Evolutionary conservation across 1,284 basidiomycete species (phyloP), one percentile per base, ranked within the genome.

Genomic region (Fomitopsis betulina): DNA sequence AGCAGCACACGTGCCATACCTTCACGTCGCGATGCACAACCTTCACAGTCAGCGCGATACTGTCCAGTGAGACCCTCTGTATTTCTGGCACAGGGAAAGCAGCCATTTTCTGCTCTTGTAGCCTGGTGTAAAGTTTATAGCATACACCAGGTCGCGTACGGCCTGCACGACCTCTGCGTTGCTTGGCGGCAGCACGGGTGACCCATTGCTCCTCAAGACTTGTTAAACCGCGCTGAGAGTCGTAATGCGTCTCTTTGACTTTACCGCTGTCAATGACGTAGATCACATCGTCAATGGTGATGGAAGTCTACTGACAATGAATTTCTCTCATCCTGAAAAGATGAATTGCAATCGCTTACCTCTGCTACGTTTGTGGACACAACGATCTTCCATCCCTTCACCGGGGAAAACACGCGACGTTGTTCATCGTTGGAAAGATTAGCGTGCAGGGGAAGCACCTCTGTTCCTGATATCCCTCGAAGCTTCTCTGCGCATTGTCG

Each of bases 281-380:
- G 33, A 91, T 79, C 30, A 96, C 83, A 65, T 96, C 94, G 65
- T 95, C 91, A 62, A 98, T 96, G 1, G 95, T 98, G 62, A 98
- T 94, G 4, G 92, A 95, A 1, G 95, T 97, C 83, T 97, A 76
- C 9, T 7, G 47, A 71, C 64, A 39, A 43, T n/a, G 2, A 42
- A 40, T 27, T 33, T 15, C 17, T 47, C 19, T n/a, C 35, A 50
- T 55, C 23, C 35, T 37, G 23, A 32, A 32, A 45, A 10, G 21
- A 40, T 10, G 42, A 57, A 13, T 9, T 23, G 23, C 19, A 1
- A 4, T 17, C 13, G 17, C 74, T 50, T 63, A 82, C 87, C 79
- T 91, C 89, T 6, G 92, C 93, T 27, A 98, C 92, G 65, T 97
- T 97, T 8, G 95, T 97, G 1, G 94, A 83, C 0, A 87, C 91